Evolutionary conservation across 202 grass and related monocot genomes (phyloP).

Genomic region (Musa balbisiana): DNA sequence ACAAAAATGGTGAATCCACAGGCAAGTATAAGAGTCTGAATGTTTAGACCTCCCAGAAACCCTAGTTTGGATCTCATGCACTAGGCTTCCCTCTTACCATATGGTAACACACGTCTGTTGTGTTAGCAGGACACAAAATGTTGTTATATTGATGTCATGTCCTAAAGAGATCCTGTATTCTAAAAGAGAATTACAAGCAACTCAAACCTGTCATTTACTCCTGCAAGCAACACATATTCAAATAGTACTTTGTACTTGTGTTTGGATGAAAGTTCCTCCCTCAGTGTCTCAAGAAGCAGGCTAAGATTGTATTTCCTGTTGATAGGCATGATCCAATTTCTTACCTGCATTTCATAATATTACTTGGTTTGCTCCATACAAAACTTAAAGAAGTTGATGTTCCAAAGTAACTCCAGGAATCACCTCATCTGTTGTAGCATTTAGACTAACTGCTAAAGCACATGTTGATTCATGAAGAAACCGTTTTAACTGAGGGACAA

Average conservation of each 20-base stretch:
- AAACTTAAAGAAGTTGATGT: background rate
- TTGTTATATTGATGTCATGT: background rate
- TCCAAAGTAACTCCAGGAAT: slow-evolving; percentile 15
- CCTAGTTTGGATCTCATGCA: background rate
- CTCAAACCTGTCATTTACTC: slow-evolving; percentile 82
- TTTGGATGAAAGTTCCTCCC: slow-evolving; percentile 47
- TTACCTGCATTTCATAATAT: slow-evolving; percentile 49
- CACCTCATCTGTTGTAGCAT: slow-evolving; percentile 96
- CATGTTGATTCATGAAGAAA: slow-evolving; percentile 75
- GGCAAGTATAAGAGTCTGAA: background rate
- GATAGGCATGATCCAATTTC: slow-evolving; percentile 98
- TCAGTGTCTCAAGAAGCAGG: slow-evolving; percentile 72
- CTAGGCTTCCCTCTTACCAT: background rate
- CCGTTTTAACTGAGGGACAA: slow-evolving; percentile 78
- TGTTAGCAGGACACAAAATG: background rate
- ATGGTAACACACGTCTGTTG: background rate
- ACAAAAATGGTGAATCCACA: background rate
- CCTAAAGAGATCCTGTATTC: background rate
- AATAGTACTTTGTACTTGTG: slow-evolving; percentile 68
- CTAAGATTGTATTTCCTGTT: slow-evolving; percentile 88
- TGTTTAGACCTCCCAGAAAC: background rate
- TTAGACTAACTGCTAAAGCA: slow-evolving; percentile 75
- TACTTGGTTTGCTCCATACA: slow-evolving; percentile 4
- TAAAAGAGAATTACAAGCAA: background rate
- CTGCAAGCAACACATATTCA: slow-evolving; percentile 95